phyloP scores from a whole-genome alignment of 2,329 filamentous ascomycete species.

The Alternaria sp. region DNA sequence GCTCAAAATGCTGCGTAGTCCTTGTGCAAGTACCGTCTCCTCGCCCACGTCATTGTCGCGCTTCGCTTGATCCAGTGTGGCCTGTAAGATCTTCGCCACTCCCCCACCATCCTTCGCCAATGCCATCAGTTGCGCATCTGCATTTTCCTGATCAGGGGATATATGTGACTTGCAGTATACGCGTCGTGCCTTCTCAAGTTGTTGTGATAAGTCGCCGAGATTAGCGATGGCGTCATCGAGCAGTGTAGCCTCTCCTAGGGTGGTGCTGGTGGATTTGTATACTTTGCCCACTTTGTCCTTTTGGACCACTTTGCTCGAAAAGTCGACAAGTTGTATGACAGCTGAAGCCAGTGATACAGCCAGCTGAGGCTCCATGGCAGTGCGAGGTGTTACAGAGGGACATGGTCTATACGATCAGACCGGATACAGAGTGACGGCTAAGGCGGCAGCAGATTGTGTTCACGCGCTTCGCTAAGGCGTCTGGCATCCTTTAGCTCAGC shows the following conservation, averaged over 20 bases:
- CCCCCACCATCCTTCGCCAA: background rate
- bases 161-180: background rate
- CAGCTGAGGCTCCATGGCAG: background rate
- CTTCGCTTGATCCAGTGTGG: background rate
- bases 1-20: background rate
- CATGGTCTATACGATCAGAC: background rate
- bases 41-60: background rate
- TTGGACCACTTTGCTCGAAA: background rate
- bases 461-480: background rate
- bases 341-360: slow-evolving; percentile 1
- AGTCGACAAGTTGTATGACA: slow-evolving; percentile 5
- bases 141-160: background rate
- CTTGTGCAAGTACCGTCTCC: background rate
- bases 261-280: background rate
- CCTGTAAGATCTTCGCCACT: background rate
- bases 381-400: background rate
- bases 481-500: background rate
- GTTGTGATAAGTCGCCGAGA: background rate
- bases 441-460: background rate
- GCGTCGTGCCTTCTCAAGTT: background rate
- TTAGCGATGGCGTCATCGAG: background rate
- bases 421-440: background rate
- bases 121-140: background rate
- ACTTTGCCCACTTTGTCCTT: background rate
- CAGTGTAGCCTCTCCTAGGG: background rate